Evolutionary conservation across 73 alveolate species (phyloP), one percentile per base, ranked within the genome.

Genomic region (Durusdinium trenchii): DNA sequence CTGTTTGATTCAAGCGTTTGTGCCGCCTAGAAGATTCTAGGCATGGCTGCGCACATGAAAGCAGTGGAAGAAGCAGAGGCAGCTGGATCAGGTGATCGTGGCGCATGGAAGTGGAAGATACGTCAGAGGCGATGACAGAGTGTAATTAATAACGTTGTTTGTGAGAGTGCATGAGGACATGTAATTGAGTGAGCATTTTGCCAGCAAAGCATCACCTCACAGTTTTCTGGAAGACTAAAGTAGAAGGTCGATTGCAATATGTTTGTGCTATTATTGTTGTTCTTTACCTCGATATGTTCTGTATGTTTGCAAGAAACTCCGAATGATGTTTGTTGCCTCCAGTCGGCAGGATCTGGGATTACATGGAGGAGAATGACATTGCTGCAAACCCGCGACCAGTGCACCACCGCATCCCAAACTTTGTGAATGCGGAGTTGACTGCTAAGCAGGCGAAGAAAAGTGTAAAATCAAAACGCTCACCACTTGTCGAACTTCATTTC

Each of bases 111-210:
- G 48, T 93, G 98, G 98, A 76, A 71, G 83, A 93, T 93, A 32
- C 98, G 98, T 64, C 90, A 93, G 86, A 93, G 98, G 98, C 89
- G n/a, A n/a, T n/a, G n/a, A n/a, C n/a, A n/a, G n/a, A n/a, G n/a
- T n/a, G n/a, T n/a, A n/a, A n/a, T n/a, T n/a, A n/a, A n/a, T n/a
- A n/a, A n/a, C n/a, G n/a, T n/a, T n/a, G n/a, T n/a, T n/a, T n/a
- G n/a, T n/a, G n/a, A n/a, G n/a, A n/a, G n/a, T n/a, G n/a, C n/a
- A n/a, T n/a, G n/a, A n/a, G n/a, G n/a, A n/a, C n/a, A n/a, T n/a
- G n/a, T n/a, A n/a, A n/a, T n/a, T n/a, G n/a, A n/a, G n/a, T n/a
- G n/a, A n/a, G n/a, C n/a, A n/a, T n/a, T n/a, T n/a, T n/a, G n/a
- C n/a, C n/a, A 60, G 28, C 16, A 60, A 20, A 28, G 16, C n/a